Percentiles rank a stretch among this genome's conserved stretches.
Conservation (phyloP, 2,329 filamentous ascomycete species). For the Pseudopyricularia javanii region DNA sequence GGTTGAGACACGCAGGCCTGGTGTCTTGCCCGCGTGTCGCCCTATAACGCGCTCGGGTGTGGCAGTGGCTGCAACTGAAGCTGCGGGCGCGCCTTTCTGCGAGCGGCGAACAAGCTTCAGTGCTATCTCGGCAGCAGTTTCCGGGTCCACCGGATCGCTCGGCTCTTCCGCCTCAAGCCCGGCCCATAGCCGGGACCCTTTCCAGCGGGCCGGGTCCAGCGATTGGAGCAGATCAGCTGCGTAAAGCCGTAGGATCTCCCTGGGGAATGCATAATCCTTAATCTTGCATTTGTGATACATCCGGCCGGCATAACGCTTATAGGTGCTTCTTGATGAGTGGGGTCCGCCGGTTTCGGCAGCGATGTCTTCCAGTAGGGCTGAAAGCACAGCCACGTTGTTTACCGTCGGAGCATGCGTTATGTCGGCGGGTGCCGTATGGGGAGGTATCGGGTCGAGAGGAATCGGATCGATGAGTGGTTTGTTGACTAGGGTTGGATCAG, state of each 20-base stretch:
- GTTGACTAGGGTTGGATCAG: too few relatives aligned
- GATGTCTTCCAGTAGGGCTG: constrained; percentile 15
- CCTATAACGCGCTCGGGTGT: neutral
- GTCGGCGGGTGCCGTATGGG: too few relatives aligned
- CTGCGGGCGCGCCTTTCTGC: neutral
- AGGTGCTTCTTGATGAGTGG: constrained; percentile 10
- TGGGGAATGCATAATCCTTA: constrained; percentile 18
- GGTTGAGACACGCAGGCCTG: constrained; percentile 27
- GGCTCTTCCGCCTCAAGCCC: constrained; percentile 21
- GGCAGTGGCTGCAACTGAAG: neutral
- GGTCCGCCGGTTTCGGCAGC: constrained; percentile 15
- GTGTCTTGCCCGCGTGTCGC: constrained; percentile 27
- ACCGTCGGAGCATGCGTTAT: too few relatives aligned
- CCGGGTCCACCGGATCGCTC: constrained; percentile 5
- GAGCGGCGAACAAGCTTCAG: constrained; percentile 12
- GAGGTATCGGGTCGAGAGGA: too few relatives aligned
- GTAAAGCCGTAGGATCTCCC: constrained; percentile 32
- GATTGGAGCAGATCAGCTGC: constrained; percentile 23
- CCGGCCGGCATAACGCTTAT: constrained; percentile 16
- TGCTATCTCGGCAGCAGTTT: constrained; percentile 9
- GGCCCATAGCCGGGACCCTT: constrained; percentile 15
- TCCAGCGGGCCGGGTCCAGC: constrained; percentile 21
- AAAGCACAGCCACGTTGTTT: neutral
- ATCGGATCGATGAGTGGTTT: too few relatives aligned
- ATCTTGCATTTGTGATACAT: constrained; percentile 28